phyloP scores from a whole-genome alignment of 2,329 filamentous ascomycete species.

The Alternaria rosae region DNA sequence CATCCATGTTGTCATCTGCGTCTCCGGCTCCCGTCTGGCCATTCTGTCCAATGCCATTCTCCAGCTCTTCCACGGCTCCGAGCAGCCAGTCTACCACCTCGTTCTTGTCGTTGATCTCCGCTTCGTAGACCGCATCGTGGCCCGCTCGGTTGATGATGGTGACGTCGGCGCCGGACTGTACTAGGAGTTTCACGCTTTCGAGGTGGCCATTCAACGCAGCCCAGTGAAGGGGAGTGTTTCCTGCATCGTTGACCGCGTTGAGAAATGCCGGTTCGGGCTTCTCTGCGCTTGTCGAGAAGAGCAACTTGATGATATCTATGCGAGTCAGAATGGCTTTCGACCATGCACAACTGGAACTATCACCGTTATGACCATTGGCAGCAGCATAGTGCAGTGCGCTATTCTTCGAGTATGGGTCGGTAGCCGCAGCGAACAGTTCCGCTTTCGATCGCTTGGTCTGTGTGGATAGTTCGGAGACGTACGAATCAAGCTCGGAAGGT shows the following conservation, averaged over 20 bases:
- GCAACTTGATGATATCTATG: conserved; percentile 43
- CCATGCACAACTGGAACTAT: conserved; percentile 25
- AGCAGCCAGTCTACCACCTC: conserved; percentile 59
- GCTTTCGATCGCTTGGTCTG: conserved; percentile 69
- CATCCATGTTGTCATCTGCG: conserved; percentile 26
- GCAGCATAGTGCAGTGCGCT: conserved; percentile 87
- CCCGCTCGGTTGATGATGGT: conserved; percentile 82
- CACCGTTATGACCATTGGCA: conserved; percentile 85
- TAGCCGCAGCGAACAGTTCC: conserved; percentile 70
- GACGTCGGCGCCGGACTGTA: conserved; percentile 79
- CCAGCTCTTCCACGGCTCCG: conserved; percentile 54
- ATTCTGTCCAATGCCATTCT: conserved; percentile 47
- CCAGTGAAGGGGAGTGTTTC: conserved; percentile 95
- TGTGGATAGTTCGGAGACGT: conserved; percentile 66
- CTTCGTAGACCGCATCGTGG: conserved; percentile 66
- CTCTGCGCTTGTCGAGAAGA: conserved; percentile 49
- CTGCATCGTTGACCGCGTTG: conserved; percentile 76
- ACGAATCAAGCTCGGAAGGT: conserved; percentile 68
- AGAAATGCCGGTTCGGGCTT: conserved; percentile 58
- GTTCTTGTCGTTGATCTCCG: conserved; percentile 58
- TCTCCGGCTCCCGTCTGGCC: conserved; percentile 47
- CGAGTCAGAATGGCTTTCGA: conserved; percentile 27
- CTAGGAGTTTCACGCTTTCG: conserved; percentile 76
- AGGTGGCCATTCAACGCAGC: conserved; percentile 89
- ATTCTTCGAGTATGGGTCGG: conserved; percentile 79